Base-by-base conservation (phyloP, 768 basidiomycete genomes). In the Lentinula guzmanii region DNA sequence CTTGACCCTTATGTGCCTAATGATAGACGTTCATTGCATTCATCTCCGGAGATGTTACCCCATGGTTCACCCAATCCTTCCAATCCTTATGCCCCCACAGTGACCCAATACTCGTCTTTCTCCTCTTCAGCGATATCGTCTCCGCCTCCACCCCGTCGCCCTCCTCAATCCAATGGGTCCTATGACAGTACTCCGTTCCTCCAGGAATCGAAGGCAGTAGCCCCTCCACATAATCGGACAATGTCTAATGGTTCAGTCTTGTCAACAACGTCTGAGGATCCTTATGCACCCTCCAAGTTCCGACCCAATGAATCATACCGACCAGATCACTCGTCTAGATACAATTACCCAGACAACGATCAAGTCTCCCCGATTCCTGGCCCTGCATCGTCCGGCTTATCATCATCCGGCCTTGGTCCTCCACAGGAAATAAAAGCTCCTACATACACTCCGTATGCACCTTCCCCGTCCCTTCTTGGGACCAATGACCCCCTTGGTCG, bases 401-500 rank as follows among this genome's bases (percentile, higher is more conserved):
- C 69, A 21, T 42, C 65, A 3, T 62, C 62, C 6, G 35, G 41
- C 34, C 58, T 58, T 41, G 64, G 53, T 34, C 61, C 63, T 21
- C 61, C 67, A 5, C 77, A 79, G 61, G 79, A 81, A 61, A 48
- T 75, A 11, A 77, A 74, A 28, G 58, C 58, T 51, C 70, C 79
- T 9, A 73, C 77, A 13, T 81, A 81, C 51, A 75, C 79, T 3
- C 81, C 83, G 13, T 94, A 94, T 71, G 91, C 91, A 1, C 92
- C 92, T 16, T 94, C 92, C 0, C 90, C 93, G 0, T 92, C 93
- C 0, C 76, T 93, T 18, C 69, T 93, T 50, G 92, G 91, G 31
- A 82, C 87, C 6, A 92, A 94, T 66, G 92, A 94, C 70, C 90
- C 91, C 5, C 74, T 94, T 2, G 86, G 87, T 33, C 83, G 92